A percentile compares a stretch with the other conserved stretches of the same genome.
phyloP scores from a whole-genome alignment of 495 filamentous ascomycete genomes.

The Tirmania nivea region DNA sequence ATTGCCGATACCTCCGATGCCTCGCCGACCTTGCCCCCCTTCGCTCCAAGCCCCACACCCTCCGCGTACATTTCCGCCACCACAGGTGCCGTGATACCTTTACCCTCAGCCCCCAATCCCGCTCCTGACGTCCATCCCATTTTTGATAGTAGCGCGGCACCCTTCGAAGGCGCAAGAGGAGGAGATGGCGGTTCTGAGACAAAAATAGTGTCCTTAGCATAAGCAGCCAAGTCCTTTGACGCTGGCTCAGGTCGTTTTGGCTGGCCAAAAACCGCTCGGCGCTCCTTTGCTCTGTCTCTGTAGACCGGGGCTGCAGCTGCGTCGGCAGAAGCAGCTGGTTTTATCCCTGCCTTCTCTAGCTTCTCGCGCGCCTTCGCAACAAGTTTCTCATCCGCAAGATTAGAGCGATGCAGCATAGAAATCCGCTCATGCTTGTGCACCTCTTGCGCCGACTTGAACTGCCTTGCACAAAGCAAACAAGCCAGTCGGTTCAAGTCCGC shows the following conservation, averaged over 20 bases:
- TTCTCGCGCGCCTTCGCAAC: conserved; percentile 38
- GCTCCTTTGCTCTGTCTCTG: conserved; percentile 65
- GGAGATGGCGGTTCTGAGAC: conserved; percentile 7
- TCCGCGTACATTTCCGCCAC: conserved; percentile 56
- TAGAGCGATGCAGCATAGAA: conserved; percentile 50
- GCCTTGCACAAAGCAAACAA: conserved; percentile 56
- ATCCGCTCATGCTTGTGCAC: conserved; percentile 57
- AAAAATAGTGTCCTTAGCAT: conserved; percentile 1
- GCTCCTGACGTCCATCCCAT: conserved; percentile 74
- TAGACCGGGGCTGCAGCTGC: conserved; percentile 32
- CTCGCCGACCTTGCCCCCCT: conserved; percentile 66
- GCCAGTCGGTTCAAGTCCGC: conserved; percentile 47
- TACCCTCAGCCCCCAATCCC: conserved; percentile 60
- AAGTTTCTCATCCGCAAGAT: conserved; percentile 38
- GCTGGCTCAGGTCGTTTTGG: conserved; percentile 22
- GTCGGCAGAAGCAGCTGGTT: conserved; percentile 8
- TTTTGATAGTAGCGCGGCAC: conserved; percentile 62
- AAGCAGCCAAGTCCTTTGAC: conserved; percentile 16
- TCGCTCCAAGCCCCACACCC: conserved; percentile 69
- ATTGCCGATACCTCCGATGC: conserved; percentile 51
- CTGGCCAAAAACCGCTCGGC: conserved; percentile 53
- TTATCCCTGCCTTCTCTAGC: conserved; percentile 30
- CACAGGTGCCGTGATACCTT: conserved; percentile 56
- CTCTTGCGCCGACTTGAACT: conserved; percentile 46
- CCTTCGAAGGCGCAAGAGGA: conserved; percentile 42